Conservation (phyloP, 148 eudicot species). For the Drosera capensis region DNA sequence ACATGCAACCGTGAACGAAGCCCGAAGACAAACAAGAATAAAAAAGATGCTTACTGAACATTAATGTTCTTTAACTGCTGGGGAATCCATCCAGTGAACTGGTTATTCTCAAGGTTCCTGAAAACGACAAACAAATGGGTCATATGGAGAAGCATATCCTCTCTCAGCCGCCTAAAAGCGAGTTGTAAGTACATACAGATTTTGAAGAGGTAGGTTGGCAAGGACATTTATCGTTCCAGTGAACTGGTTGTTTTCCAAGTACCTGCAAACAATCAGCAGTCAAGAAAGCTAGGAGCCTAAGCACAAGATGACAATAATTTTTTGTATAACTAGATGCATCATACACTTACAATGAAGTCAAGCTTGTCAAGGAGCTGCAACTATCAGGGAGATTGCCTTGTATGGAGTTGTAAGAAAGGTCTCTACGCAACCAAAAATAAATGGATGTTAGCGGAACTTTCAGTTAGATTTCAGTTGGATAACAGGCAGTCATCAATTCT, state of each 20-base stretch:
- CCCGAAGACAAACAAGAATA: not conserved
- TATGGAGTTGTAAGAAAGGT: conserved; percentile 52
- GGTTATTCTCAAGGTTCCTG: conserved; percentile 52
- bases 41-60: conserved; percentile 43
- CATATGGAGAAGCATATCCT: not conserved
- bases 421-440: conserved; percentile 30
- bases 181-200: conserved; percentile 40
- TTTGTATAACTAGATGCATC: conserved; percentile 5
- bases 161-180: not conserved
- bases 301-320: too few species aligned
- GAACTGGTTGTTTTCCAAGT: conserved; percentile 87
- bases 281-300: not conserved
- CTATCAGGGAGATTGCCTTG: conserved; percentile 63
- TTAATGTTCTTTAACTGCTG: conserved; percentile 53
- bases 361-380: conserved; percentile 48
- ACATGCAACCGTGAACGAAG: too few species aligned
- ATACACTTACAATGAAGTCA: conserved; percentile 52
- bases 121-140: not conserved
- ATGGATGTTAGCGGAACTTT: not conserved
- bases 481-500: too few species aligned
- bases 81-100: conserved; percentile 87
- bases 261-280: conserved; percentile 31
- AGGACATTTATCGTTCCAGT: conserved; percentile 84
- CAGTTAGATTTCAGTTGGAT: too few species aligned
- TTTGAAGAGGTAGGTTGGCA: conserved; percentile 63